Base-by-base conservation (phyloP, 2,329 filamentous ascomycete genomes). In the Xylaria sp. region DNA sequence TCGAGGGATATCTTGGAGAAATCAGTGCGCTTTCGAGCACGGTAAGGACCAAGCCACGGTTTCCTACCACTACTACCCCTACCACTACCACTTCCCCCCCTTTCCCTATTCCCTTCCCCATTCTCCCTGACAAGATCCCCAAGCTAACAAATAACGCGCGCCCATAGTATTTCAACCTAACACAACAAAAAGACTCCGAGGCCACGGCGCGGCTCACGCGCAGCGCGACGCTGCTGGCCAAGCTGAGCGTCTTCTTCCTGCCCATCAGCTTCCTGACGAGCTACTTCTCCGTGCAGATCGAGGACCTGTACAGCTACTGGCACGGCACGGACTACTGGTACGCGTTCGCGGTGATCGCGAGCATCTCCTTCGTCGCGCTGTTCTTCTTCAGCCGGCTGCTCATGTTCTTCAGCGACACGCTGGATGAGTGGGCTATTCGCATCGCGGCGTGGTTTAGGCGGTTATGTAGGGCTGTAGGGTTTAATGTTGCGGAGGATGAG, bases 91-190 rank as follows among this genome's bases (percentile, higher is more conserved):
- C 18, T 18, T 1, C 18, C 8, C 18, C 41, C 7, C 41, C 18
- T 2, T 46, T n/a, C 13, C 18, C 41, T n/a, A n/a, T 46, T 15
- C 41, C 4, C 41, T 18, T 6, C n/a, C 2, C n/a, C n/a, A n/a
- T n/a, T n/a, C n/a, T n/a, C n/a, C n/a, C n/a, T n/a, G n/a, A n/a
- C n/a, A n/a, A n/a, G n/a, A n/a, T n/a, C n/a, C n/a, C n/a, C n/a
- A 10, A 39, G 56, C 57, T 66, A 20, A 72, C 57, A 41, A 34
- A 56, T 28, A 18, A 54, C 28, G 56, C 18, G 5, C 67, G 3
- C n/a, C 7, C 18, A 92, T 7, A 92, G 90, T 93, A 93, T 78
- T 94, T 94, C 84, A 93, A 92, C 78, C 85, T 94, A 72, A 92
- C 91, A 67, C 89, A 91, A 20, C 89, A 93, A 75, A 93, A 92